Evolutionary conservation across 2,329 filamentous ascomycete genomes (phyloP), one percentile per base, ranked within the genome.

Genomic region (Myotisia sp.): DNA sequence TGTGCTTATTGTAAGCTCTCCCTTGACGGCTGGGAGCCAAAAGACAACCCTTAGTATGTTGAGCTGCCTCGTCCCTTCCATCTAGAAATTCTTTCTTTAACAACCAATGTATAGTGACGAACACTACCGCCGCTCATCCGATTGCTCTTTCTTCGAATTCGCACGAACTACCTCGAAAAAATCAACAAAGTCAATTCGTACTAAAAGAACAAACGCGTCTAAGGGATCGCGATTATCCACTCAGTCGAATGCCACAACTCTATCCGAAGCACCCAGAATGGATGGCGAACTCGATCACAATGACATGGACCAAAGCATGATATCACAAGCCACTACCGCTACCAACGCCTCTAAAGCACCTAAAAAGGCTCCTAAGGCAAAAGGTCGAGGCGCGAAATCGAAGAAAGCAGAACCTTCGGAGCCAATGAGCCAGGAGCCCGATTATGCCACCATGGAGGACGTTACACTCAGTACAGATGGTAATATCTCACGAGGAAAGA

Each of bases 11-110:
- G 90, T 61, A 74, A 80, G 37, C 62, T 95, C 10, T 84, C 79
- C 7, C 69, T 98, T 7, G 87, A 95, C 55, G 85, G 85, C 5
- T 98, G 92, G 90, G 90, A 95, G 52, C 78, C 79, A 1, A 76
- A 78, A 39, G 90, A 98, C 54, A 83, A 92, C 52, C 90, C 90
- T 41, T 71, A 79, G 76, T 85, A 55, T 59, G 79, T 52, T 12
- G 7, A 20, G 12, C 29, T 59, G 30, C 44, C 33, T 42, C 44
- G 39, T 49, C 42, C 33, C 40, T 23, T 13, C 17, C 22, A 18
- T 26, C 7, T 13, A n/a, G 9, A n/a, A 17, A 22, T 26, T 29
- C 36, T 45, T n/a, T 47, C 35, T 50, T 32, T 9, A 24, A 38
- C 49, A 29, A 48, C 33, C 19, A 13, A 19, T 26, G 27, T 28